Evolutionary conservation across 108 stramenopile genomes (phyloP).

Genomic region (Cyclotella choctawhatcheeana): DNA sequence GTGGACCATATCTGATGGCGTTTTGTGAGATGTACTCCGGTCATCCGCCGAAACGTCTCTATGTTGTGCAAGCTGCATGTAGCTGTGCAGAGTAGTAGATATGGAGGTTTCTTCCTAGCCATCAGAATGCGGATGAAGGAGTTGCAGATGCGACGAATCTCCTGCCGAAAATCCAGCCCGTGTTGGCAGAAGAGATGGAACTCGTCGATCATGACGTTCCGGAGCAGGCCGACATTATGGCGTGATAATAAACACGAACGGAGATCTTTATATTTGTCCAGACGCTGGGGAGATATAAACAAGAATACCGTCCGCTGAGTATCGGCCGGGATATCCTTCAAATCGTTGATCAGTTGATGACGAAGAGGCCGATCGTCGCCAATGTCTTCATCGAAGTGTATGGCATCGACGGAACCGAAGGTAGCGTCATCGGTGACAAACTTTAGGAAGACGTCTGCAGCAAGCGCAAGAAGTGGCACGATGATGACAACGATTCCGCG

Average conservation of each 20-base stretch:
- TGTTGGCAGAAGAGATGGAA: neutral
- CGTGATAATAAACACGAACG: neutral
- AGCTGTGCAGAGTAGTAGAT: neutral
- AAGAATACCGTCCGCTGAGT: neutral
- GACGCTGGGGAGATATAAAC: neutral
- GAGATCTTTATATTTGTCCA: neutral
- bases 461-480: neutral
- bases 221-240: neutral
- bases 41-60: neutral
- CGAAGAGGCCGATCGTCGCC: neutral
- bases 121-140: neutral
- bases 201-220: neutral
- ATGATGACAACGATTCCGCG: neutral
- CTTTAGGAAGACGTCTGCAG: neutral
- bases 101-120: neutral
- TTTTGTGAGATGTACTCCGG: neutral
- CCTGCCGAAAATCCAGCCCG: neutral
- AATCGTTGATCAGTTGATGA: neutral
- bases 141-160: neutral
- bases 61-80: constrained; percentile 1
- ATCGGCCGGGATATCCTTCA: neutral
- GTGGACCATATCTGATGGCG: neutral
- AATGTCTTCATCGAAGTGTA: constrained; percentile 2
- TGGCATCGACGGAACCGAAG: neutral
- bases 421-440: neutral